Percentiles rank a stretch among this genome's conserved stretches.
Evolutionary conservation across 352 stramenopile genomes (phyloP).

Genomic region (Globisporangium megalacanthum): DNA sequence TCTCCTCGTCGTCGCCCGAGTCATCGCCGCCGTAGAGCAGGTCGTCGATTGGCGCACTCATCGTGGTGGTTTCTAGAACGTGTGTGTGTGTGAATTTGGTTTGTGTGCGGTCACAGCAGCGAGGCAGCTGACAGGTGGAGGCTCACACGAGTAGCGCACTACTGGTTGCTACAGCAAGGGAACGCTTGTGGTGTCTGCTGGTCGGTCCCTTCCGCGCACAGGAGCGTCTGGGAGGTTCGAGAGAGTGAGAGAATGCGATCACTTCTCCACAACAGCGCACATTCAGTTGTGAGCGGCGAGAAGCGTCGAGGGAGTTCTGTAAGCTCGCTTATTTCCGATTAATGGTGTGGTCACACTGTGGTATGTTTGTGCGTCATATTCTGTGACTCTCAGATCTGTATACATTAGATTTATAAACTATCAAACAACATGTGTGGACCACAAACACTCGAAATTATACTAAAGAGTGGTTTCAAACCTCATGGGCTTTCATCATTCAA

Average conservation of each 20-base stretch:
- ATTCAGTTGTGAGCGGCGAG: slow-evolving; percentile 13
- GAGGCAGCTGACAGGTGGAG: not conserved
- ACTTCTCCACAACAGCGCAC: not conserved
- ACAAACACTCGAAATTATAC: not conserved
- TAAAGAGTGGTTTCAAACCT: too few species aligned
- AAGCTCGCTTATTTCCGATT: too few species aligned
- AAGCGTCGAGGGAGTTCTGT: not conserved
- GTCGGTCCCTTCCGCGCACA: not conserved
- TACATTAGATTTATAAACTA: not conserved
- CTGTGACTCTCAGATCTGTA: too few species aligned
- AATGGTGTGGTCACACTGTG: too few species aligned
- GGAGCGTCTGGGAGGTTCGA: not conserved
- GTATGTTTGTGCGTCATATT: too few species aligned
- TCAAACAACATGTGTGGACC: not conserved
- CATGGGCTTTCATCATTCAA: too few species aligned
- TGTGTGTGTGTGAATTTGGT: not conserved
- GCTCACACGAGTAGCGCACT: not conserved
- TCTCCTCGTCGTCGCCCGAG: slow-evolving; percentile 73
- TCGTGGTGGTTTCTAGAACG: slow-evolving; percentile 16
- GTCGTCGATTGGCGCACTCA: slow-evolving; percentile 84
- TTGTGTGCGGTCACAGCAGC: not conserved
- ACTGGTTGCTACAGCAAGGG: not conserved
- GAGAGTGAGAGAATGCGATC: not conserved
- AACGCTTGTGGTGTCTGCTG: not conserved
- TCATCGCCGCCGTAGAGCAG: slow-evolving; percentile 79